Evolutionary conservation across 2,329 filamentous ascomycete species (phyloP).

Genomic region (Sclerotinia subarctica): DNA sequence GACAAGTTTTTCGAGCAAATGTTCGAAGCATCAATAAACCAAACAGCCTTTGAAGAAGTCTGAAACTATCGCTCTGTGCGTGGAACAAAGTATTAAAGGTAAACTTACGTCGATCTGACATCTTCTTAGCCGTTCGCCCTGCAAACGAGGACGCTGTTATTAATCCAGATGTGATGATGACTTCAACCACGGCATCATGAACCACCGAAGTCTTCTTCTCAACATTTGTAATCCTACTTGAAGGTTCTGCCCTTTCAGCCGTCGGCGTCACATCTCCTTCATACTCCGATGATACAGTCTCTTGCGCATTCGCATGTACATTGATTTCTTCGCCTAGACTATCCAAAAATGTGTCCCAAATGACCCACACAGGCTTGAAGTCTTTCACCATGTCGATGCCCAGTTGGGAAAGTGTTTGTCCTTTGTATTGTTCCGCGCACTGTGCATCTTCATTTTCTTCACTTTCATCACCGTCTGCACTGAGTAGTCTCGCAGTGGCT

Average conservation of each 20-base stretch:
- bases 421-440: constrained; percentile 56
- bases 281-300: constrained; percentile 19
- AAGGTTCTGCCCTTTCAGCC: constrained; percentile 29
- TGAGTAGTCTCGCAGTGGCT: constrained; percentile 67
- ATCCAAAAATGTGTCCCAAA: constrained; percentile 58
- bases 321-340: constrained; percentile 42
- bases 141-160: constrained; percentile 24
- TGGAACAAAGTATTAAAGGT: not conserved
- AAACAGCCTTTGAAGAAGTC: not conserved
- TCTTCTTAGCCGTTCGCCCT: constrained; percentile 6
- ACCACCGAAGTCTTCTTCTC: constrained; percentile 41
- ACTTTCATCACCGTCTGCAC: constrained; percentile 48
- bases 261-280: constrained; percentile 41
- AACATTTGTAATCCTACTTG: constrained; percentile 22
- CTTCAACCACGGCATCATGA: constrained; percentile 64
- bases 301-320: constrained; percentile 19
- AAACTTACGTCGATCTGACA: constrained; percentile 8
- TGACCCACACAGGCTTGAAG: constrained; percentile 57
- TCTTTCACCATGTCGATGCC: constrained; percentile 72
- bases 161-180: constrained; percentile 54
- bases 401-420: constrained; percentile 64
- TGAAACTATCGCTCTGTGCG: not conserved
- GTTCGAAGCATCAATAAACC: not conserved
- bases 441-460: constrained; percentile 41
- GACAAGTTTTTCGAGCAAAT: not conserved